These are phyloP conservation scores for Metarhizium brunneum DNA, from an alignment of 2,329 filamentous ascomycete species.

Conservation along the genomic window DNA sequence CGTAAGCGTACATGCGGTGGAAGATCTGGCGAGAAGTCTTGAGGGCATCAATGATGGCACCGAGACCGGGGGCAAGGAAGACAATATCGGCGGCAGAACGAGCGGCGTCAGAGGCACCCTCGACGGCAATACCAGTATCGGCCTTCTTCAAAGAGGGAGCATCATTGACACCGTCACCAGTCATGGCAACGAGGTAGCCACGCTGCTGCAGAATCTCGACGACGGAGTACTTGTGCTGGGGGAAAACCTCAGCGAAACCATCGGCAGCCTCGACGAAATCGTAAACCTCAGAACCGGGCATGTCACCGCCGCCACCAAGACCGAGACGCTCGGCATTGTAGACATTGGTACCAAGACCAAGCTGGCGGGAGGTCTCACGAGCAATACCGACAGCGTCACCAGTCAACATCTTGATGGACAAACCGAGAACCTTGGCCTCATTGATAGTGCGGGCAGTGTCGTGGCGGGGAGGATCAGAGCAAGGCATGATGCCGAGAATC, in stretches of 20 bases:
- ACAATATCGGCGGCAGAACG: constrained; percentile 89
- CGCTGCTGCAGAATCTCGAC: constrained; percentile 90
- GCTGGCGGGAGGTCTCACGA: constrained; percentile 82
- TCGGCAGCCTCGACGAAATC: constrained; percentile 93
- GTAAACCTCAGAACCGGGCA: constrained; percentile 89
- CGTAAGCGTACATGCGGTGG: constrained; percentile 94
- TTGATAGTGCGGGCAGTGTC: constrained; percentile 85
- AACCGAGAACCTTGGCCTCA: constrained; percentile 78
- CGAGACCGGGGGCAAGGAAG: constrained; percentile 83
- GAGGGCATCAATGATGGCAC: constrained; percentile 84
- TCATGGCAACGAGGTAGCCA: constrained; percentile 93
- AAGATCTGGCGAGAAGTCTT: constrained; percentile 94
- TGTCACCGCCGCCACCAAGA: constrained; percentile 81
- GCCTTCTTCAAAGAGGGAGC: constrained; percentile 88
- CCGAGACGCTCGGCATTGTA: constrained; percentile 91
- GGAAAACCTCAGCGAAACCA: constrained; percentile 91
- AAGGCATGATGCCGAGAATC: constrained; percentile 91
- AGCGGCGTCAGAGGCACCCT: constrained; percentile 84
- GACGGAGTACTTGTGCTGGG: constrained; percentile 91
- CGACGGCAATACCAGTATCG: constrained; percentile 92
- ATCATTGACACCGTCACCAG: constrained; percentile 92
- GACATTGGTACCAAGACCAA: constrained; percentile 85
- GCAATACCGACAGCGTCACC: constrained; percentile 91
- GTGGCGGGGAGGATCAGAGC: constrained; percentile 82
- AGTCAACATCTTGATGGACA: constrained; percentile 94